These are phyloP conservation scores for Trypanosoma platydactyli DNA, from an alignment of 208 protist species.

Conservation along the genomic window DNA sequence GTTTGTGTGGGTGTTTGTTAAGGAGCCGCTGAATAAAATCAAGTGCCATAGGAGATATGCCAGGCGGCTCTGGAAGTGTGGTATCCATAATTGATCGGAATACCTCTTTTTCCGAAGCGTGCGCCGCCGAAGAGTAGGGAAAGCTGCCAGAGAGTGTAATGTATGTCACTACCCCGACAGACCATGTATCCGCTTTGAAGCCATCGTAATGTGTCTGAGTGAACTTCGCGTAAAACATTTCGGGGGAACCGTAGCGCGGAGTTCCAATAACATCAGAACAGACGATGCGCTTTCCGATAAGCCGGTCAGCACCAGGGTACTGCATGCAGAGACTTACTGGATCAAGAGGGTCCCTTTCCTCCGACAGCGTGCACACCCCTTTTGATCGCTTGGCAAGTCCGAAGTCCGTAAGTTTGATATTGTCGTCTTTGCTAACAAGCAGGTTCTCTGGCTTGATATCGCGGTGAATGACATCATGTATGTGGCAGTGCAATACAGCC, in stretches of 20 bases:
- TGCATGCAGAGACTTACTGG: slow-evolving; percentile 72
- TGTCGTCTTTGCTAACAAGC: slow-evolving; percentile 83
- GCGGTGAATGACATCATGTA: slow-evolving; percentile 90
- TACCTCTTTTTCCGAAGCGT: slow-evolving; percentile 88
- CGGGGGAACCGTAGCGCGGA: slow-evolving; percentile 86
- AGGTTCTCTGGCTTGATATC: slow-evolving; percentile 94
- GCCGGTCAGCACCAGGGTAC: slow-evolving; percentile 73
- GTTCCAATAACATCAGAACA: slow-evolving; percentile 91
- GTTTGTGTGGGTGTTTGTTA: slow-evolving; percentile 89
- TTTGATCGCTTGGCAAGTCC: slow-evolving; percentile 83
- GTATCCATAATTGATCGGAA: slow-evolving; percentile 90
- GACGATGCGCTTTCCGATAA: slow-evolving; percentile 79
- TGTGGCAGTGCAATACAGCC: slow-evolving; percentile 88
- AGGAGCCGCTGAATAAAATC: slow-evolving; percentile 85
- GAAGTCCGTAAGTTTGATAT: slow-evolving; percentile 92
- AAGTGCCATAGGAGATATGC: slow-evolving; percentile 64
- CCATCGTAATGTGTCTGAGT: slow-evolving; percentile 93
- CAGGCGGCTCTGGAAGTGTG: slow-evolving; percentile 69
- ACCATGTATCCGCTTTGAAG: slow-evolving; percentile 95
- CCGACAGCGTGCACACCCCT: slow-evolving; percentile 67
- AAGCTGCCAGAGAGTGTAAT: slow-evolving; percentile 96
- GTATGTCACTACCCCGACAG: slow-evolving; percentile 96
- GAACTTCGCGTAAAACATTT: slow-evolving; percentile 93
- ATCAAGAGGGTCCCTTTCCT: slow-evolving; percentile 64
- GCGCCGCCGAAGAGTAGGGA: slow-evolving; percentile 93